Percentiles rank a stretch among this genome's conserved stretches.
These are phyloP conservation scores for Backusella australiensis DNA, from an alignment of 192 early-diverging fungal species.

Conservation along the genomic window DNA sequence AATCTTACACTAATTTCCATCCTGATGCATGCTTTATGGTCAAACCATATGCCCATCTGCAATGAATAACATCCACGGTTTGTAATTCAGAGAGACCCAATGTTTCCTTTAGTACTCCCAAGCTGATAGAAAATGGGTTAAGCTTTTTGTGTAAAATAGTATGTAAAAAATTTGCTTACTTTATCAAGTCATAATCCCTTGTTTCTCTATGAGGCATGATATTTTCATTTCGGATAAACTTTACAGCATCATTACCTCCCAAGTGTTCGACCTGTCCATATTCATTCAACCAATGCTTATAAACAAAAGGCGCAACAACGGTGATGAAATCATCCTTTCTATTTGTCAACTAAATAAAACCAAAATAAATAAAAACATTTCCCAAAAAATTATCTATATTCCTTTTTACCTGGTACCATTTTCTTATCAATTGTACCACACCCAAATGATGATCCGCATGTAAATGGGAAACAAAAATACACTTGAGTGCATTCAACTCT, in stretches of 20 bases:
- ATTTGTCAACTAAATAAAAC: not conserved
- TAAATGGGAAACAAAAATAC: slow-evolving; percentile 92
- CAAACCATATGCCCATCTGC: slow-evolving; percentile 78
- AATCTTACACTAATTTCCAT: slow-evolving; percentile 70
- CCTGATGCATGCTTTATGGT: slow-evolving; percentile 66
- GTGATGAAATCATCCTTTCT: slow-evolving; percentile 27
- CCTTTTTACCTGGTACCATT: slow-evolving; percentile 59
- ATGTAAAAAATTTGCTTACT: not conserved
- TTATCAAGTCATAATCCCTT: not conserved
- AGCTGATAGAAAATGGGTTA: not conserved
- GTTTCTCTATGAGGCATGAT: not conserved
- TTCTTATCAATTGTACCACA: slow-evolving; percentile 64
- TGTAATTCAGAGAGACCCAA: slow-evolving; percentile 57
- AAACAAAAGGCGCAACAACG: slow-evolving; percentile 59
- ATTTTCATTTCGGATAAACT: slow-evolving; percentile 48
- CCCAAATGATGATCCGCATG: slow-evolving; percentile 99
- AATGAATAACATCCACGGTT: slow-evolving; percentile 80
- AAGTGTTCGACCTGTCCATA: slow-evolving; percentile 67
- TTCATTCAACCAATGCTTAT: slow-evolving; percentile 62
- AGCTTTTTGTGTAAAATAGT: not conserved
- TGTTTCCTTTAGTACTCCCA: slow-evolving; percentile 22
- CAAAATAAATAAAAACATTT: not conserved
- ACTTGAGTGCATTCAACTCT: slow-evolving; percentile 55
- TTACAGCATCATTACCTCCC: slow-evolving; percentile 44
- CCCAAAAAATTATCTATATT: not conserved